Percentiles rank a stretch among this genome's conserved stretches.
These are phyloP conservation scores for Trichoderma koningii DNA, from an alignment of 2,329 filamentous ascomycete genomes.

Conservation along the genomic window DNA sequence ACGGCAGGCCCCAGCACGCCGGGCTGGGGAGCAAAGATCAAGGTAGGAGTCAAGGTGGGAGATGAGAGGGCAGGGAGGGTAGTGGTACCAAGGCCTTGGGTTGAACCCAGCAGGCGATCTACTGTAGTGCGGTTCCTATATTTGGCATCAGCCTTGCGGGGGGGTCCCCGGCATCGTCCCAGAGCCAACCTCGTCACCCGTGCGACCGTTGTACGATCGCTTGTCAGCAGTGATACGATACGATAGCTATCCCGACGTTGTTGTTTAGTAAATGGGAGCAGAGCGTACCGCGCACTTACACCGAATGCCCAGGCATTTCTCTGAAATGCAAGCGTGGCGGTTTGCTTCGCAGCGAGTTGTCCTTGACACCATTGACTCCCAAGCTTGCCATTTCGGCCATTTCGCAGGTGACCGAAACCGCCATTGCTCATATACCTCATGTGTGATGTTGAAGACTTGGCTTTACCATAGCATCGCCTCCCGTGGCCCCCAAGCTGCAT, in stretches of 20 bases:
- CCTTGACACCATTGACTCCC: neutral
- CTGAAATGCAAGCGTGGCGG: neutral
- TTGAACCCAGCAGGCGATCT: constrained; percentile 23
- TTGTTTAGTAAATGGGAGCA: neutral
- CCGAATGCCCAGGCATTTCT: neutral
- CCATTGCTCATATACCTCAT: constrained; percentile 20
- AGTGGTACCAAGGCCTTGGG: constrained; percentile 28
- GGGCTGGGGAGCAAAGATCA: constrained; percentile 19
- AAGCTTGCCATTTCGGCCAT: neutral
- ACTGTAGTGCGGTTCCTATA: constrained; percentile 26
- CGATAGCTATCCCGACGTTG: constrained; percentile 5
- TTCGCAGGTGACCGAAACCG: constrained; percentile 9
- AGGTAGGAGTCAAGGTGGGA: constrained; percentile 21
- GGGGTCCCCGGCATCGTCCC: constrained; percentile 9
- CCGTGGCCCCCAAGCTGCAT: constrained; percentile 24
- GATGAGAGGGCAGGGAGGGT: constrained; percentile 27
- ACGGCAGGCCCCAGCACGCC: constrained; percentile 13
- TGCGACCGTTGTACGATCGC: constrained; percentile 27
- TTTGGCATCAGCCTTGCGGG: constrained; percentile 23
- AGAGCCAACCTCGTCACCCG: constrained; percentile 25
- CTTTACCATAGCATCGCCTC: constrained; percentile 18
- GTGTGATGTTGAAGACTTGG: constrained; percentile 16
- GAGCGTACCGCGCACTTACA: neutral
- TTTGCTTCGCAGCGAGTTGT: neutral
- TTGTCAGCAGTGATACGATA: constrained; percentile 17